phyloP scores from a whole-genome alignment of 805 yeast species.

The Komagataella pastoris region DNA sequence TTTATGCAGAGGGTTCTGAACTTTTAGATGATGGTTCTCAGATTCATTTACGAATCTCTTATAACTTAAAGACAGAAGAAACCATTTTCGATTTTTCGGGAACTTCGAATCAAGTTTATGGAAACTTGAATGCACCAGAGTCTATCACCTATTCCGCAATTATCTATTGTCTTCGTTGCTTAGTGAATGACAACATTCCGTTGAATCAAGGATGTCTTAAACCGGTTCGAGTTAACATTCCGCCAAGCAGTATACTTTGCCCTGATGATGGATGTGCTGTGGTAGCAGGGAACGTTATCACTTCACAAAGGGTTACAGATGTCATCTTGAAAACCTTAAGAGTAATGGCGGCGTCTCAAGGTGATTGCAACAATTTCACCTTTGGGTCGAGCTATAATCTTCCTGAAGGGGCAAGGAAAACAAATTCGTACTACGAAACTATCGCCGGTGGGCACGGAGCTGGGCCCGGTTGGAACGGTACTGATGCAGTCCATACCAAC shows the following conservation, averaged over 20 bases:
- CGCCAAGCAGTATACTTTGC: constrained; percentile 47
- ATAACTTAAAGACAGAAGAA: constrained; percentile 34
- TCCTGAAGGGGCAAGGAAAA: constrained; percentile 34
- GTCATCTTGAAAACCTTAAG: constrained; percentile 76
- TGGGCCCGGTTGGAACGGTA: constrained; percentile 32
- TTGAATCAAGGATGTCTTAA: constrained; percentile 84
- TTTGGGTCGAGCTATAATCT: constrained; percentile 70
- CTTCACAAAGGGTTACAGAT: constrained; percentile 89
- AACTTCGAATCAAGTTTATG: constrained; percentile 77
- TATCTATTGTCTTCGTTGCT: constrained; percentile 71
- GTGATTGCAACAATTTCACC: constrained; percentile 88
- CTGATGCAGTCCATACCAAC: constrained; percentile 34
- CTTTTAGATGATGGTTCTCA: constrained; percentile 73
- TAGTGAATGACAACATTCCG: constrained; percentile 82
- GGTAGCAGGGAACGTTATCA: constrained; percentile 90
- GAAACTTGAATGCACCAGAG: constrained; percentile 85
- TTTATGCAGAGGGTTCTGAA: constrained; percentile 21
- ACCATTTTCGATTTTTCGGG: constrained; percentile 79
- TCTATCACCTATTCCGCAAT: constrained; percentile 87
- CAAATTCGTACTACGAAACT: constrained; percentile 88
- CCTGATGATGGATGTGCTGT: constrained; percentile 85
- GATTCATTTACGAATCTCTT: constrained; percentile 38
- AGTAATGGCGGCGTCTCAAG: constrained; percentile 92
- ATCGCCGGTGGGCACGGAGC: constrained; percentile 97
- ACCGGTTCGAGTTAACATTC: constrained; percentile 60